Percentiles rank a stretch among this genome's conserved stretches.
Conservation (phyloP, 2,329 filamentous ascomycete genomes). For the Cladosporium oxysporum region DNA sequence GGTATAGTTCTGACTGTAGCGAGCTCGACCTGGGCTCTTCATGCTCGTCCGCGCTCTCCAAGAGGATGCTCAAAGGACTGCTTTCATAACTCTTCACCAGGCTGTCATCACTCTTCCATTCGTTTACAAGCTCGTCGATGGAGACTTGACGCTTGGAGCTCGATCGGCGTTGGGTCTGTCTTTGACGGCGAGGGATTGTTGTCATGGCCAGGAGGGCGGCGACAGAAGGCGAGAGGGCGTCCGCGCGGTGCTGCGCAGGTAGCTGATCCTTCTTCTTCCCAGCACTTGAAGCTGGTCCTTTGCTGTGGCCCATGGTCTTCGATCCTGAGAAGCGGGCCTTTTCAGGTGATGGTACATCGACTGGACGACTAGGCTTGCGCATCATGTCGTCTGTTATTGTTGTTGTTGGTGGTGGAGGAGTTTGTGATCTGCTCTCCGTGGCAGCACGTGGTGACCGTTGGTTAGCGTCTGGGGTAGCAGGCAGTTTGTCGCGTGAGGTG, state of each 20-base stretch:
- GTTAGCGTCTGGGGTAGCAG: background rate
- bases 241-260: constrained; percentile 30
- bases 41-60: constrained; percentile 55
- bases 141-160: constrained; percentile 49
- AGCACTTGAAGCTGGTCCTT: background rate
- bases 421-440: background rate
- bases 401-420: constrained; percentile 9
- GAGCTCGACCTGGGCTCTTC: constrained; percentile 34
- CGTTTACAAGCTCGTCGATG: constrained; percentile 59
- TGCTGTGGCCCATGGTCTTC: constrained; percentile 15
- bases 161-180: constrained; percentile 43
- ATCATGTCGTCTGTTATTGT: constrained; percentile 20
- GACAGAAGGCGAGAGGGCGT: constrained; percentile 55
- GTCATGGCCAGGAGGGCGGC: constrained; percentile 61
- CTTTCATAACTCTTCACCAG: constrained; percentile 34
- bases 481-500: constrained; percentile 7
- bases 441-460: background rate
- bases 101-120: constrained; percentile 52
- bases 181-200: constrained; percentile 54
- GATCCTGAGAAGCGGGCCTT: constrained; percentile 18
- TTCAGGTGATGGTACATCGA: constrained; percentile 26
- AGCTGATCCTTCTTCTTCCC: constrained; percentile 2
- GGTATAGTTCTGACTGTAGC: constrained; percentile 6
- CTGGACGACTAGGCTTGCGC: constrained; percentile 23
- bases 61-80: constrained; percentile 52